These are phyloP conservation scores for Starmerella roubikii DNA, from an alignment of 805 yeast genomes.

Conservation along the genomic window DNA sequence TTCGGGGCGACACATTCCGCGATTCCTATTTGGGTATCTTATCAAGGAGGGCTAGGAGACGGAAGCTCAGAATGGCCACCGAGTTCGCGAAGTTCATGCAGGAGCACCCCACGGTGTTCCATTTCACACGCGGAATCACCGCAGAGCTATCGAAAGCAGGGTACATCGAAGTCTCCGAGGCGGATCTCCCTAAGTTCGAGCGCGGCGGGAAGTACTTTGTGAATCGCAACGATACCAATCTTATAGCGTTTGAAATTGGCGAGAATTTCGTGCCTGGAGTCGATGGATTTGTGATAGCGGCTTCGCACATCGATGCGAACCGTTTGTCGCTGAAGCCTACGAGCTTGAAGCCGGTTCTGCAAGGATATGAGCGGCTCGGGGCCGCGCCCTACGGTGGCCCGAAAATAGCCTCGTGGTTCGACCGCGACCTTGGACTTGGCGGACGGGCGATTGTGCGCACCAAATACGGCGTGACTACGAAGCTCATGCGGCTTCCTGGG, in stretches of 20 bases:
- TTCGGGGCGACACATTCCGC: too few relatives aligned
- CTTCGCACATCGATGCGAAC: slow-evolving; percentile 95
- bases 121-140: slow-evolving; percentile 23
- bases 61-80: slow-evolving; percentile 1
- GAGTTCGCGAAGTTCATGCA: slow-evolving; percentile 47
- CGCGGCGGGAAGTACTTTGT: slow-evolving; percentile 60
- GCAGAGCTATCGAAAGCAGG: slow-evolving; percentile 43
- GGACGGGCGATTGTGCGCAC: slow-evolving; percentile 72
- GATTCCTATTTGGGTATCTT: too few relatives aligned
- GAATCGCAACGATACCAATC: slow-evolving; percentile 50
- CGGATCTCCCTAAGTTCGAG: slow-evolving; percentile 32
- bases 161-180: slow-evolving; percentile 60
- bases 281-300: slow-evolving; percentile 74
- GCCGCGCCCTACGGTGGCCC: slow-evolving; percentile 90
- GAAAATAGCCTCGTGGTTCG: slow-evolving; percentile 92
- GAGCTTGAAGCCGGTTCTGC: slow-evolving; percentile 49
- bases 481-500: slow-evolving; percentile 62
- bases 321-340: slow-evolving; percentile 77
- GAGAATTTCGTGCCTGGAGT: slow-evolving; percentile 58
- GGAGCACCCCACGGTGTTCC: slow-evolving; percentile 60
- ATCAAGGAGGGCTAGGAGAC: too few relatives aligned
- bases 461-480: slow-evolving; percentile 35
- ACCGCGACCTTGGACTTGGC: slow-evolving; percentile 79
- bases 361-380: slow-evolving; percentile 66
- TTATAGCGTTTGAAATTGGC: slow-evolving; percentile 62